Evolutionary conservation across 2,329 filamentous ascomycete genomes (phyloP).

Genomic region (Trichoderma koningiopsis): DNA sequence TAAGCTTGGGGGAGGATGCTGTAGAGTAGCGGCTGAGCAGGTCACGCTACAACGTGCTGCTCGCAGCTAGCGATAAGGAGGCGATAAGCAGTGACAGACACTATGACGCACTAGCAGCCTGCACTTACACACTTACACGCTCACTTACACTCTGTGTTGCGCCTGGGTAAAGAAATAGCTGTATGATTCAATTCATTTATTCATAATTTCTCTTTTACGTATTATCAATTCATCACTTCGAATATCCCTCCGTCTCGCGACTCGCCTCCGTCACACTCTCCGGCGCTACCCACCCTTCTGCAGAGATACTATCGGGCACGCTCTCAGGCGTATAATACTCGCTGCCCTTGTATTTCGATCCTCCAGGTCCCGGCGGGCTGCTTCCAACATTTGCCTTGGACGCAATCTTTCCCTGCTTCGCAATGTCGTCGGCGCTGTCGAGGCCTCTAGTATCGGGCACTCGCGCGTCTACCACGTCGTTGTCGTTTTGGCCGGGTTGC

Average conservation of each 20-base stretch:
- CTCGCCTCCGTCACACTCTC: slow-evolving; percentile 44
- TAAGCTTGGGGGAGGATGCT: background rate
- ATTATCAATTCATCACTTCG: background rate
- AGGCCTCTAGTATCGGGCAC: slow-evolving; percentile 31
- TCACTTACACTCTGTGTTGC: background rate
- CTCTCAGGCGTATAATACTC: slow-evolving; percentile 46
- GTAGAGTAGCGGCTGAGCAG: slow-evolving; percentile 1
- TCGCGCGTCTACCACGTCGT: slow-evolving; percentile 38
- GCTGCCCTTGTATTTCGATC: slow-evolving; percentile 44
- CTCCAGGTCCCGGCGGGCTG: slow-evolving; percentile 40
- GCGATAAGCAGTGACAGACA: slow-evolving; percentile 13
- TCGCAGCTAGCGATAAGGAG: slow-evolving; percentile 8
- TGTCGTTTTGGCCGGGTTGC: slow-evolving; percentile 41
- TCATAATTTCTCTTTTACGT: background rate
- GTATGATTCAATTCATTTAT: background rate
- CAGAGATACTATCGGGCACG: slow-evolving; percentile 47
- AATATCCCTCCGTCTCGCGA: slow-evolving; percentile 33
- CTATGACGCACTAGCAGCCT: slow-evolving; percentile 7
- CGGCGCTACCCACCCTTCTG: slow-evolving; percentile 46
- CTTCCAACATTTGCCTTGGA: slow-evolving; percentile 43
- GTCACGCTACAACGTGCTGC: slow-evolving; percentile 4
- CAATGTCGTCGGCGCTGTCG: slow-evolving; percentile 35
- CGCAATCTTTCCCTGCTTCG: slow-evolving; percentile 42
- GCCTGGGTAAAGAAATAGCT: too few species aligned
- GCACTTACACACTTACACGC: background rate